Evolutionary conservation across 345 rosid species (phyloP).

Genomic region (Salix arbutifolia): DNA sequence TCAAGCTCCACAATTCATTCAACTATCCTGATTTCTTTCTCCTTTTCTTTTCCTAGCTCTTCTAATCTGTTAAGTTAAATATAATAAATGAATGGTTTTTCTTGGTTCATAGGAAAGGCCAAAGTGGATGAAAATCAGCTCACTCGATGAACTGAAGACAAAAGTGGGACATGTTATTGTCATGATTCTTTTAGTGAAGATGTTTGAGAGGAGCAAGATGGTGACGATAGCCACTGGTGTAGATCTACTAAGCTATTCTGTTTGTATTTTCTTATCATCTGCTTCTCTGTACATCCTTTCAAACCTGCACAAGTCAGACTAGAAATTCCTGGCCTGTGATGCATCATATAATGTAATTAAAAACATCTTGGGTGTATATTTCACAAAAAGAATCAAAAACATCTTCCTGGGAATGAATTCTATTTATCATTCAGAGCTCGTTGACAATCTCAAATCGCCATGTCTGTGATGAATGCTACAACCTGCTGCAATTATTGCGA

Average conservation of each 20-base stretch:
- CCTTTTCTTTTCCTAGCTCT: not conserved
- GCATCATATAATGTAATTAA: not conserved
- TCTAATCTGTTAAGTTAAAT: not conserved
- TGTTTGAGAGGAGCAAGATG: conserved; percentile 97
- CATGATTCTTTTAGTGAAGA: conserved; percentile 90
- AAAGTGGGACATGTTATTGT: conserved; percentile 95
- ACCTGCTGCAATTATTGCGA: no score
- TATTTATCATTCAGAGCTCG: no score
- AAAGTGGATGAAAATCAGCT: conserved; percentile 93
- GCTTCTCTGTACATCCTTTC: conserved; percentile 89
- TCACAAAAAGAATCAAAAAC: no score
- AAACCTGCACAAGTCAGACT: conserved; percentile 63
- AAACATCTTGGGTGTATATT: no score
- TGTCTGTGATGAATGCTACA: no score
- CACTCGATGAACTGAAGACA: conserved; percentile 80
- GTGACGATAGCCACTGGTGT: conserved; percentile 75
- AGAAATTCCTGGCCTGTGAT: not conserved
- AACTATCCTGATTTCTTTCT: no score
- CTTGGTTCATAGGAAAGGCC: conserved; percentile 58
- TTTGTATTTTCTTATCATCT: conserved; percentile 80
- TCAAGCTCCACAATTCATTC: no score
- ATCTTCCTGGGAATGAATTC: no score
- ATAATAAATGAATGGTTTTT: not conserved
- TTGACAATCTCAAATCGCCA: no score
- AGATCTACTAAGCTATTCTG: conserved; percentile 77